Evolutionary conservation across 495 filamentous ascomycete genomes (phyloP), one percentile per base, ranked within the genome.

Genomic region (Letharia columbiana): DNA sequence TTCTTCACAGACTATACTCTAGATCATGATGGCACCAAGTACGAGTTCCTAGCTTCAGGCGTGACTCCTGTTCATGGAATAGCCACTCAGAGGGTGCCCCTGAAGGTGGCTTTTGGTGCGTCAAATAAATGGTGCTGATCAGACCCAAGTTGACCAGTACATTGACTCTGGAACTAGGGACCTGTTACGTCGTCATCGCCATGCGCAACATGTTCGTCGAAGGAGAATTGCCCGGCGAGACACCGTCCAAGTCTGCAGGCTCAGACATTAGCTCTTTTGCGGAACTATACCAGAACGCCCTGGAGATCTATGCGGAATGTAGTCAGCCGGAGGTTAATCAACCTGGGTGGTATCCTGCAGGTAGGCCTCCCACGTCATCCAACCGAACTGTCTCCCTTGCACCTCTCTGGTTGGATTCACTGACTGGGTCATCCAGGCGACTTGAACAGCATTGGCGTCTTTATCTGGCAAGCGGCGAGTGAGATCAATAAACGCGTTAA

Each of bases 401-500:
- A 11, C 9, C 6, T n/a, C 17, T 20, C 9, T 11, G 17, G 0
- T 37, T 37, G 17, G 15, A 37, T 20, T n/a, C 0, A 15, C 54
- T 65, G 33, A 59, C 13, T 20, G 13, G 60, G 20, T 0, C 7
- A 40, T 49, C 7, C n/a, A 67, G 66, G 66, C 20, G 66, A 67
- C 39, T 45, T 67, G 33, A 63, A 67, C 23, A 67, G 66, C 49
- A 63, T 67, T n/a, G 66, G 40, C 13, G 66, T 67, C 28, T 67
- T 67, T 44, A 41, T 67, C 42, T 67, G 66, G 66, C 66, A 67
- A 67, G 28, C 60, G 3, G 50, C 11, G 4, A 58, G 60, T 35
- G 18, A 31, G n/a, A 63, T 67, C 40, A 67, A 63, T 37, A 0
- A 67, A n/a, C 66, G 66, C 2, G 59, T 67, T 5, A 0, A n/a